Percentiles rank a stretch among this genome's conserved stretches.
phyloP scores from a whole-genome alignment of 2,329 filamentous ascomycete species.

The Fusarium camptoceras region DNA sequence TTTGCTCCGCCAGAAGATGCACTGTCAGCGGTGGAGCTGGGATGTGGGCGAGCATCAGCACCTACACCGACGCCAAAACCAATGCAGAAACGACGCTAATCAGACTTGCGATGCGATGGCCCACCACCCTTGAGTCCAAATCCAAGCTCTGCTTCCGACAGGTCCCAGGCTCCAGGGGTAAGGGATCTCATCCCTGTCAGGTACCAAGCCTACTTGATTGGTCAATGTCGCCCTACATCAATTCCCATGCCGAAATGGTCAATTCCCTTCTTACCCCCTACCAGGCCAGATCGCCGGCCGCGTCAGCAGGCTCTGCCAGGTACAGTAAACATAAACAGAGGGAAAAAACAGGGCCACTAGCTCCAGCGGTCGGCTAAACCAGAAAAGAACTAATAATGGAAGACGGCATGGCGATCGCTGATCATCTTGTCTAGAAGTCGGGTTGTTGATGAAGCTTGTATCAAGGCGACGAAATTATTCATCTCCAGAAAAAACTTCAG shows the following conservation, averaged over 20 bases:
- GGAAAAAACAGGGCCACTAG: constrained; percentile 14
- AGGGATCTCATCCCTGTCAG: constrained; percentile 39
- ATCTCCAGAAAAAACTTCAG: background rate
- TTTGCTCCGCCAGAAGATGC: constrained; percentile 15
- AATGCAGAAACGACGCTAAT: constrained; percentile 33
- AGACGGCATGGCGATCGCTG: constrained; percentile 15
- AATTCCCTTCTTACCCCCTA: constrained; percentile 17
- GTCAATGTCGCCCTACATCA: constrained; percentile 16
- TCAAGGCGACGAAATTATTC: constrained; percentile 7
- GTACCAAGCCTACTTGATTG: constrained; percentile 41
- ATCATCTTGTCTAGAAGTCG: constrained; percentile 16
- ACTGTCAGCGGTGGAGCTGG: constrained; percentile 30
- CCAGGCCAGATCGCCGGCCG: constrained; percentile 38
- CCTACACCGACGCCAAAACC: constrained; percentile 37
- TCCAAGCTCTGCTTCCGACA: constrained; percentile 34
- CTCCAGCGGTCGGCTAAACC: constrained; percentile 29
- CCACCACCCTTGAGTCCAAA: constrained; percentile 38
- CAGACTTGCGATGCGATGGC: constrained; percentile 4
- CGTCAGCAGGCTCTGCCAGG: constrained; percentile 34
- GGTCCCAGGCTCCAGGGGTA: constrained; percentile 23
- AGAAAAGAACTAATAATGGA: constrained; percentile 14
- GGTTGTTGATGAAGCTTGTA: constrained; percentile 2
- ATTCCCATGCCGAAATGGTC: constrained; percentile 12
- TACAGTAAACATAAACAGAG: constrained; percentile 16
- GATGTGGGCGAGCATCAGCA: constrained; percentile 28